Base-by-base conservation (phyloP, 164 flowering plant genomes). In the Magnolia officinalis region DNA sequence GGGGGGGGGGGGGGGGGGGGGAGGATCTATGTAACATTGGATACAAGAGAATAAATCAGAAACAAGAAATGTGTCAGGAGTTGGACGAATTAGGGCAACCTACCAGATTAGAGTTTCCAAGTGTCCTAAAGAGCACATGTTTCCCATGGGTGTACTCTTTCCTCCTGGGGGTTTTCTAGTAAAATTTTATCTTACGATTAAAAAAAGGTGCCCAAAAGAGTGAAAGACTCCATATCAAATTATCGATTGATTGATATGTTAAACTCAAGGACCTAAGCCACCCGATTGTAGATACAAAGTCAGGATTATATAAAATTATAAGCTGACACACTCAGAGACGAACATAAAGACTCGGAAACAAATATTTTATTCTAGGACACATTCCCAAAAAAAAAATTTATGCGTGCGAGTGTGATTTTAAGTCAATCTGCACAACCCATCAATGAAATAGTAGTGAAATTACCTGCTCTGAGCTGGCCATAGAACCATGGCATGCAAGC, bases 381-480 rank as follows among this genome's bases (percentile, higher is more conserved):
- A 8, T 55, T 55, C 18, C 61, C 11, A 16, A 55, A 55, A 55
- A 55, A 26, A 24, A 24, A 37, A 37, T 2, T 37, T 37, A 37
- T 37, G 45, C 0, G 6, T 37, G 45, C 6, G 0, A 3, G 45
- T 37, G 45, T 37, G 45, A 37, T 55, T 55, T 55, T 11, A 64
- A 64, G 23, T 19, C 19, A n/a, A 64, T 20, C 19, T 7, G 23
- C 23, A 64, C 23, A 64, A 19, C 67, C 50, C 14, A 67, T 67
- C 71, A 29, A 29, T 7, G 50, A 67, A 8, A 18, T 23, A 29
- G 66, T 50, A 68, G 20, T 50, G 61, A 63, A 8, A 63, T 70
- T 77, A 96, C 99, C 98, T 96, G 99, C 82, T 96, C 99, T 6
- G 92, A 80, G 85, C 93, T 94, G 71, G 96, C 94, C 99, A 96